Evolutionary conservation across 2,329 filamentous ascomycete species (phyloP).

Genomic region (Mycosphaerella sp.): DNA sequence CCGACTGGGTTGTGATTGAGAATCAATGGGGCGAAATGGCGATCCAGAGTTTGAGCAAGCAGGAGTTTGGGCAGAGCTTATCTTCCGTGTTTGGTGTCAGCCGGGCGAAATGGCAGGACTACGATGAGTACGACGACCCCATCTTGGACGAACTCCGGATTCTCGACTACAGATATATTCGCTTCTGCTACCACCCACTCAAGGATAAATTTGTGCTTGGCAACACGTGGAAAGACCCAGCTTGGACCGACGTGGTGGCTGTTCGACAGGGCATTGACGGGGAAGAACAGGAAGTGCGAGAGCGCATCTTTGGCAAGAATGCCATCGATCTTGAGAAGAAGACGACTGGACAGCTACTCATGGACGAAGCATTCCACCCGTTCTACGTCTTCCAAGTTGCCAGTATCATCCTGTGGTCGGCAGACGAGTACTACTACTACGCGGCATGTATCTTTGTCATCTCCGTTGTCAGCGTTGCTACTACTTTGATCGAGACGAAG

Average conservation of each 20-base stretch:
- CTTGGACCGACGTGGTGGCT: slow-evolving; percentile 71
- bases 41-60: slow-evolving; percentile 61
- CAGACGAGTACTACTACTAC: slow-evolving; percentile 98
- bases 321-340: slow-evolving; percentile 92
- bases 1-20: slow-evolving; percentile 90
- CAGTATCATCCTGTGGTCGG: slow-evolving; percentile 86
- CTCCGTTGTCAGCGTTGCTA: slow-evolving; percentile 83
- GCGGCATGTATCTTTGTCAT: slow-evolving; percentile 91
- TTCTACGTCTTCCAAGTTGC: slow-evolving; percentile 99
- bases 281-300: slow-evolving; percentile 77
- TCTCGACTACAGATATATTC: slow-evolving; percentile 89
- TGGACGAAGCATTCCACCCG: slow-evolving; percentile 94
- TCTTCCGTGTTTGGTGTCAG: slow-evolving; percentile 63
- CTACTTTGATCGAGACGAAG: slow-evolving; percentile 84
- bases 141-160: slow-evolving; percentile 68
- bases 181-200: slow-evolving; percentile 82
- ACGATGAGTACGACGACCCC: slow-evolving; percentile 67
- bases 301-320: slow-evolving; percentile 83
- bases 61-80: slow-evolving; percentile 56
- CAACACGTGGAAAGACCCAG: slow-evolving; percentile 89
- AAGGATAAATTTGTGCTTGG: slow-evolving; percentile 83
- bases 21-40: slow-evolving; percentile 95
- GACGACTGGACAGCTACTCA: slow-evolving; percentile 69
- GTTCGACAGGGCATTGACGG: slow-evolving; percentile 77
- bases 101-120: slow-evolving; percentile 60